Percentiles rank a stretch among this genome's conserved stretches.
These are phyloP conservation scores for Meyerozyma smithsonii DNA, from an alignment of 1,139 yeast genomes.

Conservation along the genomic window DNA sequence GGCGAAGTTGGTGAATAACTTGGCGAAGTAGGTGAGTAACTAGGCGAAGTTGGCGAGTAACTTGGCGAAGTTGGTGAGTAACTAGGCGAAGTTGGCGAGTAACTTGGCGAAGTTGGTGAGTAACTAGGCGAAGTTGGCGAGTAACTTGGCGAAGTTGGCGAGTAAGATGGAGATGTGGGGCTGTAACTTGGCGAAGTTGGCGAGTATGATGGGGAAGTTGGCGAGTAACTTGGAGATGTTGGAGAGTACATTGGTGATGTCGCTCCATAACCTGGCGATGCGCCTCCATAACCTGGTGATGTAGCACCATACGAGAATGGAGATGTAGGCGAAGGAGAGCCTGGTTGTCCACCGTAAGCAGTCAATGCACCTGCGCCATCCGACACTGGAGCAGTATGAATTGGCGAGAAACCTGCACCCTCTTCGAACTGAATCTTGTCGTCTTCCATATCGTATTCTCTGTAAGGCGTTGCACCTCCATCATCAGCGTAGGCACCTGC, in stretches of 20 bases:
- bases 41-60: constrained; percentile 70
- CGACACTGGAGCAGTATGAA: constrained; percentile 79
- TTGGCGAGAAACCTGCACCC: constrained; percentile 90
- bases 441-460: constrained; percentile 73
- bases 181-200: constrained; percentile 58
- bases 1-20: constrained; percentile 73
- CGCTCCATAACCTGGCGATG: constrained; percentile 48
- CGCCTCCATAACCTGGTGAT: constrained; percentile 44
- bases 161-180: constrained; percentile 59
- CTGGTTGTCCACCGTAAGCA: constrained; percentile 75
- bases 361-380: constrained; percentile 90
- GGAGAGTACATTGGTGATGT: constrained; percentile 49
- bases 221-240: constrained; percentile 35
- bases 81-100: constrained; percentile 50
- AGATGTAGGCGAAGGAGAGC: constrained; percentile 51
- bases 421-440: constrained; percentile 72
- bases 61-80: constrained; percentile 71
- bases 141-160: constrained; percentile 55
- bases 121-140: constrained; percentile 52
- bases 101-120: constrained; percentile 54
- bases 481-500: constrained; percentile 41
- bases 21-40: constrained; percentile 73
- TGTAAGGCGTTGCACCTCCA: constrained; percentile 95
- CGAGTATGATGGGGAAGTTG: constrained; percentile 29
- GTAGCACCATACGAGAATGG: constrained; percentile 42